These are phyloP conservation scores for Ophiostoma sp. DNA, from an alignment of 2,329 filamentous ascomycete genomes.

Conservation along the genomic window DNA sequence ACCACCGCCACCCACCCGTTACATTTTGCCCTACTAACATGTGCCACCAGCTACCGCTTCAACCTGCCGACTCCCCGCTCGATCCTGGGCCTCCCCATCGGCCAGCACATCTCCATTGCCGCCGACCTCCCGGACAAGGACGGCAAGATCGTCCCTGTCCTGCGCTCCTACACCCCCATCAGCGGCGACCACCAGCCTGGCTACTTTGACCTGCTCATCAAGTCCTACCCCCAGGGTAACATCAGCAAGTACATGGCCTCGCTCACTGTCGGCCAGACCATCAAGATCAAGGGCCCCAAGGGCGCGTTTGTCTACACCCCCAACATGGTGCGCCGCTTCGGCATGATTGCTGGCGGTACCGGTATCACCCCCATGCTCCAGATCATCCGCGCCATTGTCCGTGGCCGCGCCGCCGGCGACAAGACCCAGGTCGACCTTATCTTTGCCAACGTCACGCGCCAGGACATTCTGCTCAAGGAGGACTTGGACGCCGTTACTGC, in stretches of 20 bases:
- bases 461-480: conserved; percentile 92
- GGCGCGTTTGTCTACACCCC: conserved; percentile 96
- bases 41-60: conserved; percentile 77
- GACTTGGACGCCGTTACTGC: conserved; percentile 78
- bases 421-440: conserved; percentile 89
- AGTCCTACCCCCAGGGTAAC: conserved; percentile 96
- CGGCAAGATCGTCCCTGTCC: conserved; percentile 76
- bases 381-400: conserved; percentile 85
- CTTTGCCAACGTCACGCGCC: conserved; percentile 91
- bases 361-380: conserved; percentile 99
- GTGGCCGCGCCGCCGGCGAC: conserved; percentile 76
- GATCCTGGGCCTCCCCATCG: conserved; percentile 94
- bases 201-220: conserved; percentile 95
- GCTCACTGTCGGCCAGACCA: conserved; percentile 78
- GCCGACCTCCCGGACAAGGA: conserved; percentile 68
- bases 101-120: conserved; percentile 96
- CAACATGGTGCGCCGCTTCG: conserved; percentile 94
- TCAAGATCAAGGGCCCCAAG: conserved; percentile 92
- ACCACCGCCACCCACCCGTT: background rate
- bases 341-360: conserved; percentile 97
- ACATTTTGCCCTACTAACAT: background rate
- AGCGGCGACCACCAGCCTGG: conserved; percentile 86
- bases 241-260: conserved; percentile 91
- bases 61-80: conserved; percentile 72
- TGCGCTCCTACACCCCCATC: conserved; percentile 90